phyloP scores from a whole-genome alignment of 306 rosid genomes.

The Trifolium fragiferum region DNA sequence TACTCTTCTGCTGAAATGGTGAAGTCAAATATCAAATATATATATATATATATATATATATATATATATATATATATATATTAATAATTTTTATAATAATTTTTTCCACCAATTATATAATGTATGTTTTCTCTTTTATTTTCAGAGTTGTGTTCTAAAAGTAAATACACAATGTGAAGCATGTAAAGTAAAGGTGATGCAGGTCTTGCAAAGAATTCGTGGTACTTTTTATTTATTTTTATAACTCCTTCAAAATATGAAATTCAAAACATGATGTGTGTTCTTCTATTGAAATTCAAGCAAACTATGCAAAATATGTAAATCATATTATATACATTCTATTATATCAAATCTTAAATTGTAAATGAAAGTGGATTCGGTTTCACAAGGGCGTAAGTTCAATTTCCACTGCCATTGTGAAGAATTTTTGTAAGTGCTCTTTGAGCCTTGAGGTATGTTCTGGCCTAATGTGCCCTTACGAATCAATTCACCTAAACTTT shows the following conservation, averaged over 20 bases:
- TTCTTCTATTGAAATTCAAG: conserved; percentile 7
- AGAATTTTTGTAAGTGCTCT: too few relatives aligned
- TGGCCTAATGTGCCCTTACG: too few relatives aligned
- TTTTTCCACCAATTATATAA: neutral
- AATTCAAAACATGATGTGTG: neutral
- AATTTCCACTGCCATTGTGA: too few relatives aligned
- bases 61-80: conserved; percentile 21
- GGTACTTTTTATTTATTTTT: conserved; percentile 39
- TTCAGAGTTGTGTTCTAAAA: conserved; percentile 54
- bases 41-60: conserved; percentile 31
- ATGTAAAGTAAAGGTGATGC: conserved; percentile 49
- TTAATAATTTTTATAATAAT: neutral
- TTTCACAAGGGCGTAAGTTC: too few relatives aligned
- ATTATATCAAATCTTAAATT: too few relatives aligned
- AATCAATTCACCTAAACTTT: too few relatives aligned
- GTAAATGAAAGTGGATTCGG: too few relatives aligned
- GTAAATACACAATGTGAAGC: conserved; percentile 48
- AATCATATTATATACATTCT: too few relatives aligned
- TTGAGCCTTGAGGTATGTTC: too few relatives aligned
- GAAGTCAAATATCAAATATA: conserved; percentile 5
- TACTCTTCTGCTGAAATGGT: conserved; percentile 53
- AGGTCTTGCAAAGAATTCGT: conserved; percentile 40
- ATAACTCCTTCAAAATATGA: neutral
- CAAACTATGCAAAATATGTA: neutral
- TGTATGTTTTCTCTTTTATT: neutral